Conservation (phyloP, 768 basidiomycete species). For the Mycena metata region DNA sequence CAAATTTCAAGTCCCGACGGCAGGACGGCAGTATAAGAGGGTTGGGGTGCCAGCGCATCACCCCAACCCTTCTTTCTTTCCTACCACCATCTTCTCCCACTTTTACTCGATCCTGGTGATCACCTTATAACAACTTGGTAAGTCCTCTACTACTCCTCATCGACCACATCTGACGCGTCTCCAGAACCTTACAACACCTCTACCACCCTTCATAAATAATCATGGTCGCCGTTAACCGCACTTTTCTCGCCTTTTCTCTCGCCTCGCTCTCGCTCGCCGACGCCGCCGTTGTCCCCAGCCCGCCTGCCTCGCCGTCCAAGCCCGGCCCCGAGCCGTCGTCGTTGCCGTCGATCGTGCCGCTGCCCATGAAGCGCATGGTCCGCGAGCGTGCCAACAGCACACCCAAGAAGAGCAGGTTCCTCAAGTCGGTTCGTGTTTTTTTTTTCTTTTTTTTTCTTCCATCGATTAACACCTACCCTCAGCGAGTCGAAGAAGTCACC, state of each 20-base stretch:
- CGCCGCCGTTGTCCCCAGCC: constrained; percentile 53
- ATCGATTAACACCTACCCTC: not conserved
- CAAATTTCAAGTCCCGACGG: too few species aligned
- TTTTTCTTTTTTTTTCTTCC: constrained; percentile 13
- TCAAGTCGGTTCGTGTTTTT: constrained; percentile 29
- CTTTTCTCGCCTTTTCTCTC: constrained; percentile 59
- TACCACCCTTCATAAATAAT: constrained; percentile 34
- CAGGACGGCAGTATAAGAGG: too few species aligned
- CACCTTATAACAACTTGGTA: too few species aligned
- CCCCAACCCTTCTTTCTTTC: too few species aligned
- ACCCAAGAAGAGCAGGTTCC: constrained; percentile 14
- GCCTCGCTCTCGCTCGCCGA: constrained; percentile 58
- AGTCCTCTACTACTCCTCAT: too few species aligned
- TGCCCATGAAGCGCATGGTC: constrained; percentile 27
- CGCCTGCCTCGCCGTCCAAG: constrained; percentile 35
- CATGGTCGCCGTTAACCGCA: constrained; percentile 65
- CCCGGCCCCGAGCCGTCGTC: constrained; percentile 17
- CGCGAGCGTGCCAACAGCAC: constrained; percentile 10
- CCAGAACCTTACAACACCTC: constrained; percentile 30
- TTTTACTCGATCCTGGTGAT: too few species aligned
- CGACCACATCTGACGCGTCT: constrained; percentile 22
- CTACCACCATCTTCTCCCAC: too few species aligned
- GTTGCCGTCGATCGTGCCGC: not conserved
- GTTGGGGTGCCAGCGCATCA: too few species aligned
- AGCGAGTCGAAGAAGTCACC: constrained; percentile 12